Evolutionary conservation across 2,329 filamentous ascomycete genomes (phyloP).

Genomic region (Cladosporium oxysporum): DNA sequence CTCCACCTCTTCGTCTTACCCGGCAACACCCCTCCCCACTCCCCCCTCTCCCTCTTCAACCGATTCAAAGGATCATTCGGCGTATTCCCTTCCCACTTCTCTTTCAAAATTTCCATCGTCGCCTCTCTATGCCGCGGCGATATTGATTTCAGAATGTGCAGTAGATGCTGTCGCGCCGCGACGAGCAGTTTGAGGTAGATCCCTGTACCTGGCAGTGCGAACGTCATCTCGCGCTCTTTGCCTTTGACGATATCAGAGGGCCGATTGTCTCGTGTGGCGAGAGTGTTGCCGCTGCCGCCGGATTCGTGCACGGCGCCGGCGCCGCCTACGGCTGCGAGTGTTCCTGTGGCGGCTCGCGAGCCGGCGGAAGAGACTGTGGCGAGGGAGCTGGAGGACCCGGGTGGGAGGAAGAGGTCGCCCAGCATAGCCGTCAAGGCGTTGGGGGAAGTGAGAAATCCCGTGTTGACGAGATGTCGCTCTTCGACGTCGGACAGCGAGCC

Average conservation of each 20-base stretch:
- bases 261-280: slow-evolving; percentile 32
- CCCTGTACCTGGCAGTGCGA: slow-evolving; percentile 69
- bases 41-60: slow-evolving; percentile 56
- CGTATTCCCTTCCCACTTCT: slow-evolving; percentile 72
- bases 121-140: slow-evolving; percentile 62
- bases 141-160: slow-evolving; percentile 57
- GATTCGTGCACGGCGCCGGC: slow-evolving; percentile 63
- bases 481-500: slow-evolving; percentile 49
- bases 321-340: slow-evolving; percentile 68
- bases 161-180: slow-evolving; percentile 62
- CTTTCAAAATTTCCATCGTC: slow-evolving; percentile 61
- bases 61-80: slow-evolving; percentile 48
- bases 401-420: slow-evolving; percentile 46
- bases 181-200: slow-evolving; percentile 66
- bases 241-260: slow-evolving; percentile 5
- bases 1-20: slow-evolving; percentile 70
- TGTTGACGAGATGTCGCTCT: slow-evolving; percentile 60
- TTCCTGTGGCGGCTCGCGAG: slow-evolving; percentile 67
- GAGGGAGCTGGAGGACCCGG: slow-evolving; percentile 40
- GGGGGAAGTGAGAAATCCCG: slow-evolving; percentile 65
- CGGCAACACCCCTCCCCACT: slow-evolving; percentile 59
- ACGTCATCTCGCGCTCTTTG: slow-evolving; percentile 42
- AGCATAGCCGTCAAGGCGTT: slow-evolving; percentile 41
- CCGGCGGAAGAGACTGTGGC: slow-evolving; percentile 60
- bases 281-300: slow-evolving; percentile 55